Percentiles rank a stretch among this genome's conserved stretches.
Evolutionary conservation across 169 alveolate species (phyloP).

Genomic region (Plasmodium billcollinsi): DNA sequence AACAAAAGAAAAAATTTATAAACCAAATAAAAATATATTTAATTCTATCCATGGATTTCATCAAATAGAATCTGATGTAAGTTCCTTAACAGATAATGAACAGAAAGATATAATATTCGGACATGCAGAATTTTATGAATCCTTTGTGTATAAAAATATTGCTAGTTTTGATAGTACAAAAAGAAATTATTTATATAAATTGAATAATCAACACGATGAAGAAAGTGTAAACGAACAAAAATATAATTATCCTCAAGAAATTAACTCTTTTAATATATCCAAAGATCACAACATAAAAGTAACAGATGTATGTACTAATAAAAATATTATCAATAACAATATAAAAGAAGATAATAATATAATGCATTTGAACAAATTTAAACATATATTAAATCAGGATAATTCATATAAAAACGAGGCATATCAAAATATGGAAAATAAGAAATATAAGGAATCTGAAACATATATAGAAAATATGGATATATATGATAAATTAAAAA

Average conservation of each 20-base stretch:
- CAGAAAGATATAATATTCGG: slow-evolving; percentile 25
- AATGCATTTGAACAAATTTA: no score
- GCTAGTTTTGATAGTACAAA: slow-evolving; percentile 24
- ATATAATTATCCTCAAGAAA: background rate
- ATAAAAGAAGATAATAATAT: no score
- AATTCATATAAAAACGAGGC: no score
- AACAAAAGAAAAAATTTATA: slow-evolving; percentile 10
- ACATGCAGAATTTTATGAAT: slow-evolving; percentile 53
- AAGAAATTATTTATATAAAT: background rate
- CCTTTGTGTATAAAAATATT: slow-evolving; percentile 60
- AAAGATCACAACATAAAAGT: no score
- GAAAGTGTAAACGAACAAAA: background rate
- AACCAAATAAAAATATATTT: slow-evolving; percentile 60
- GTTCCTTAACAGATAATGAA: slow-evolving; percentile 38
- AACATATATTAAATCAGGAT: no score
- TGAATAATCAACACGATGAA: slow-evolving; percentile 5
- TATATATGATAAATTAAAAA: no score
- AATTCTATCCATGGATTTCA: slow-evolving; percentile 51
- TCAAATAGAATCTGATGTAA: slow-evolving; percentile 25
- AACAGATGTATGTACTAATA: no score
- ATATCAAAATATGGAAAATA: no score
- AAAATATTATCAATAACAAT: no score
- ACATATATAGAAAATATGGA: no score
- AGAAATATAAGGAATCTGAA: no score
- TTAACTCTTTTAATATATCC: no score